phyloP scores from a whole-genome alignment of 441 rosid species.

The Macaranga tanarius region DNA sequence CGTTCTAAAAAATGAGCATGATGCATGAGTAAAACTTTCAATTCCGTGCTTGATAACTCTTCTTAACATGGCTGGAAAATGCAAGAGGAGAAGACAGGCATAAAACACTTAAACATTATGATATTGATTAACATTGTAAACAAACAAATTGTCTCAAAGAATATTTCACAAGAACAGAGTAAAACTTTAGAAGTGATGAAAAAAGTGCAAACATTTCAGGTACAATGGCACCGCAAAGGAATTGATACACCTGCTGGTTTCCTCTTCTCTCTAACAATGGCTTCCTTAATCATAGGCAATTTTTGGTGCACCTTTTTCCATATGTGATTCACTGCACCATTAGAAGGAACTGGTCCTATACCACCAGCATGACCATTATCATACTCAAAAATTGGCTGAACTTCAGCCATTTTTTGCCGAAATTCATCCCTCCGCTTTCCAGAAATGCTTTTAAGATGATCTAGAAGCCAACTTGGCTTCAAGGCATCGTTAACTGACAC shows the following conservation, averaged over 20 bases:
- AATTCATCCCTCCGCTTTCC: constrained; percentile 43
- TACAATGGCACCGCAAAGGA: constrained; percentile 84
- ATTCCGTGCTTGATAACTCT: not conserved
- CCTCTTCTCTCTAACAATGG: constrained; percentile 64
- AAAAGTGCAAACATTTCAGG: constrained; percentile 30
- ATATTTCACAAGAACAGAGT: not conserved
- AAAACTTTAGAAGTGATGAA: not conserved
- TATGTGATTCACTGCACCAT: constrained; percentile 86
- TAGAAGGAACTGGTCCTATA: constrained; percentile 56
- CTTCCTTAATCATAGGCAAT: constrained; percentile 70
- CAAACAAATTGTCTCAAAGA: not conserved
- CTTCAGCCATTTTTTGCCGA: constrained; percentile 49
- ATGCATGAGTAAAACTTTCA: not conserved
- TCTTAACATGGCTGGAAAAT: not conserved
- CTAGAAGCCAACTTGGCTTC: constrained; percentile 64
- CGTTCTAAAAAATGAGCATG: too few relatives aligned
- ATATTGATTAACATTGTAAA: not conserved
- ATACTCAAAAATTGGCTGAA: constrained; percentile 60
- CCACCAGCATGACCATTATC: constrained; percentile 64
- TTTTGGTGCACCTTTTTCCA: constrained; percentile 83
- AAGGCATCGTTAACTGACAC: constrained; percentile 68
- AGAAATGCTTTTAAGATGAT: constrained; percentile 58
- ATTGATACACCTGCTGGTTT: constrained; percentile 62
- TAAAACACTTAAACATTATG: not conserved
- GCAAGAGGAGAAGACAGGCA: not conserved